Percentiles rank a stretch among this genome's conserved stretches.
Evolutionary conservation across 352 stramenopile genomes (phyloP).

Genomic region (Phytophthora europaea): DNA sequence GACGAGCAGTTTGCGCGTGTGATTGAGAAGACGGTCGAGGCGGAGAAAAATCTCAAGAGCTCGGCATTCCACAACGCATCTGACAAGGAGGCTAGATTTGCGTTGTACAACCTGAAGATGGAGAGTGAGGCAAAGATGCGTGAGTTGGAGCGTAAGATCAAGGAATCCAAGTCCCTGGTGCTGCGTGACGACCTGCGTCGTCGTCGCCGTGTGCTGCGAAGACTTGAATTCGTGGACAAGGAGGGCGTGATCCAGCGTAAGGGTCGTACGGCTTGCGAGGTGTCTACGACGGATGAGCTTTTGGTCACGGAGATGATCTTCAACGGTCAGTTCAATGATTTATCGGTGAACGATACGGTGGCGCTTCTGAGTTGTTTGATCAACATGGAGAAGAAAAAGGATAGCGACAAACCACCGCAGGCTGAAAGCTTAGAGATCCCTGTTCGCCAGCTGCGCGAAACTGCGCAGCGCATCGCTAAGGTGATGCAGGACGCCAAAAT

Average conservation of each 20-base stretch:
- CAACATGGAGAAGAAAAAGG: constrained; percentile 95
- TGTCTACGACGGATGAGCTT: constrained; percentile 99
- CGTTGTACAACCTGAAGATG: constrained; percentile 93
- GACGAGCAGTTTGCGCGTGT: constrained; percentile 92
- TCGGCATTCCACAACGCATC: constrained; percentile 73
- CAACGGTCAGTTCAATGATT: constrained; percentile 98
- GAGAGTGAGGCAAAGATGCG: constrained; percentile 93
- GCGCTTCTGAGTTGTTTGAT: constrained; percentile 97
- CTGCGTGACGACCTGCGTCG: constrained; percentile 96
- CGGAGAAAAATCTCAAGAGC: constrained; percentile 75
- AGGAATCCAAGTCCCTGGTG: constrained; percentile 95
- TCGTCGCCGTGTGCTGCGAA: constrained; percentile 97
- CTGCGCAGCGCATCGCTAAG: constrained; percentile 92
- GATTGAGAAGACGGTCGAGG: constrained; percentile 83
- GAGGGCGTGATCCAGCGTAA: constrained; percentile 99
- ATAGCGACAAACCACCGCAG: constrained; percentile 86
- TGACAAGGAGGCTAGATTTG: constrained; percentile 87
- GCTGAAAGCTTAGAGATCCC: constrained; percentile 86
- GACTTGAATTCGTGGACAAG: constrained; percentile 97
- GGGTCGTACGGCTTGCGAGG: constrained; percentile 98
- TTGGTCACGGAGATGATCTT: constrained; percentile 99
- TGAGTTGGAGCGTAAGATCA: constrained; percentile 95
- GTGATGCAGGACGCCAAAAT: constrained; percentile 95
- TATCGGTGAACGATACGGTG: constrained; percentile 97
- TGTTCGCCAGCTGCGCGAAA: constrained; percentile 96